Evolutionary conservation across 2,329 filamentous ascomycete genomes (phyloP).

Genomic region (Pseudopyrenochaeta lycopersici): DNA sequence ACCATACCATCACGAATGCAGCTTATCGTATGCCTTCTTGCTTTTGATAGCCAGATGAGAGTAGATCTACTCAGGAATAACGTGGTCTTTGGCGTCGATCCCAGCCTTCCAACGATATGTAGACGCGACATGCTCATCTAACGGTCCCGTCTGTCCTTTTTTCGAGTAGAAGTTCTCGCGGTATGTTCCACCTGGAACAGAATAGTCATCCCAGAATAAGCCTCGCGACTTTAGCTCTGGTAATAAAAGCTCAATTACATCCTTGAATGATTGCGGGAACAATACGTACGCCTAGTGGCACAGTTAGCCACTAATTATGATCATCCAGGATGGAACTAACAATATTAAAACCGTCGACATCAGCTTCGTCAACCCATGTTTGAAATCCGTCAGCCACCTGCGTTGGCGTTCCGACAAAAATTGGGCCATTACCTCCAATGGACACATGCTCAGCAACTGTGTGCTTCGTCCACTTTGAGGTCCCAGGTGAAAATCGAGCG

Average conservation of each 20-base stretch:
- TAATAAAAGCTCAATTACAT: conserved; percentile 71
- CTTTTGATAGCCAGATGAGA: no score
- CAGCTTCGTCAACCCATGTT: conserved; percentile 72
- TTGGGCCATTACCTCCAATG: conserved; percentile 72
- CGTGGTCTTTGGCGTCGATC: conserved; percentile 40
- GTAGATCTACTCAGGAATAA: conserved; percentile 59
- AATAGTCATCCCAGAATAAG: conserved; percentile 64
- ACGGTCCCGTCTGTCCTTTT: conserved; percentile 60
- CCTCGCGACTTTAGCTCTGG: conserved; percentile 70
- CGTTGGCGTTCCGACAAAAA: conserved; percentile 69
- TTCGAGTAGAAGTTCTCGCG: conserved; percentile 68
- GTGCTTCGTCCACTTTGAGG: conserved; percentile 75
- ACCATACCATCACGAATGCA: not conserved
- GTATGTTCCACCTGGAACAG: conserved; percentile 66
- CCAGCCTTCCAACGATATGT: conserved; percentile 55
- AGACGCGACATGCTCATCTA: conserved; percentile 62
- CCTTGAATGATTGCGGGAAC: conserved; percentile 73
- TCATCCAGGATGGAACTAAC: conserved; percentile 53
- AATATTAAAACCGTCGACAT: conserved; percentile 79
- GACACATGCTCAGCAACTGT: conserved; percentile 74
- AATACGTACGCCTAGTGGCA: conserved; percentile 64
- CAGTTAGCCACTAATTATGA: not conserved
- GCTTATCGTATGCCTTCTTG: not conserved
- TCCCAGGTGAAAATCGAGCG: conserved; percentile 65
- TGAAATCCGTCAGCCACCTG: conserved; percentile 75